Conservation (phyloP, 306 rosid species). For the Vigna reflexopilosa region DNA sequence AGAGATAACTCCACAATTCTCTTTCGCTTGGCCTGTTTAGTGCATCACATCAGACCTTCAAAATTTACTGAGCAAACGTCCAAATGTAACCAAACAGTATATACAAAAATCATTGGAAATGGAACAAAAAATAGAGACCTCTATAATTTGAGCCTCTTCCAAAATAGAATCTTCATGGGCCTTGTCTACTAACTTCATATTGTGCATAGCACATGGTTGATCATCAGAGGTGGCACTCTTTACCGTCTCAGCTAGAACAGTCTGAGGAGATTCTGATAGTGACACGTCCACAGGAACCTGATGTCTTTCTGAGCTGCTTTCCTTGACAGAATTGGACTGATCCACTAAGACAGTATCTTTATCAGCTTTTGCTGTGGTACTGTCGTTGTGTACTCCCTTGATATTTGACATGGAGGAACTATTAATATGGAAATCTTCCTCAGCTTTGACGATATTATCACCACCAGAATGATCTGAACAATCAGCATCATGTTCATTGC, state of each 20-base stretch:
- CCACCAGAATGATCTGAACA: conserved; percentile 51
- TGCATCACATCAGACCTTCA: conserved; percentile 37
- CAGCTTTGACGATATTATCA: conserved; percentile 48
- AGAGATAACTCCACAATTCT: conserved; percentile 81
- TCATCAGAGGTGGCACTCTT: conserved; percentile 46
- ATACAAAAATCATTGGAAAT: conserved; percentile 33
- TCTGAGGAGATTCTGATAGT: conserved; percentile 49
- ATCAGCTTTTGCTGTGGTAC: conserved; percentile 43
- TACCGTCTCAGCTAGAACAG: conserved; percentile 46
- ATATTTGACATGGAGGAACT: conserved; percentile 45
- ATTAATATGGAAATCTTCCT: conserved; percentile 49
- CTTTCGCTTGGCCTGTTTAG: conserved; percentile 76
- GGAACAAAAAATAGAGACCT: conserved; percentile 57
- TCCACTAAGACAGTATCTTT: conserved; percentile 44
- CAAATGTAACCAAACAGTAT: conserved; percentile 24
- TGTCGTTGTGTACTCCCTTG: conserved; percentile 50
- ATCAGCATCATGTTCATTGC: conserved; percentile 52
- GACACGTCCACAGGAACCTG: conserved; percentile 47
- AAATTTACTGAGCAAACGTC: conserved; percentile 13
- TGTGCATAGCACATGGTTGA: conserved; percentile 47
- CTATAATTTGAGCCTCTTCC: conserved; percentile 75
- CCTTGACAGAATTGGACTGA: conserved; percentile 46
- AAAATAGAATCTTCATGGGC: conserved; percentile 78
- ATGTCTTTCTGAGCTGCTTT: conserved; percentile 44
- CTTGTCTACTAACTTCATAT: conserved; percentile 58